phyloP scores from a whole-genome alignment of 495 filamentous ascomycete genomes.

The Penicillium egyptiacum region DNA sequence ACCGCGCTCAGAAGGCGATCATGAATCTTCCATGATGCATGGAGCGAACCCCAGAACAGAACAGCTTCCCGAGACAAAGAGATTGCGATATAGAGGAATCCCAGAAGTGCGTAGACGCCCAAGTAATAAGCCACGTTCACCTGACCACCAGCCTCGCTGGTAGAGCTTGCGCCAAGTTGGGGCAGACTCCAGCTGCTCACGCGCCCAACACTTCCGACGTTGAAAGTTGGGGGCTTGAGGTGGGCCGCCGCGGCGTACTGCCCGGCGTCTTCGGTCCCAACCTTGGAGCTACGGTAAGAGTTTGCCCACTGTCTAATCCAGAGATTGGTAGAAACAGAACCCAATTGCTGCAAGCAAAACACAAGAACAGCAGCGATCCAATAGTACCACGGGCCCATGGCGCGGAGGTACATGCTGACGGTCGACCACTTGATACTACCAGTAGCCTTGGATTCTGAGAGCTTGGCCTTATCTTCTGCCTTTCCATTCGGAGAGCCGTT shows the following conservation, averaged over 20 bases:
- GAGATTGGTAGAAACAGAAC: slow-evolving; percentile 79
- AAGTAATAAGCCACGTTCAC: slow-evolving; percentile 86
- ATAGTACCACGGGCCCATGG: slow-evolving; percentile 95
- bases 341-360: slow-evolving; percentile 79
- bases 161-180: slow-evolving; percentile 29
- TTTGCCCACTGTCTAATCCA: slow-evolving; percentile 95
- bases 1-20: slow-evolving; percentile 73
- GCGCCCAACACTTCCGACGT: slow-evolving; percentile 40
- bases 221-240: slow-evolving; percentile 45
- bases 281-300: slow-evolving; percentile 47
- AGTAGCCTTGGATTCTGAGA: slow-evolving; percentile 71
- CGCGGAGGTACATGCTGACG: slow-evolving; percentile 74
- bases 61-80: slow-evolving; percentile 79
- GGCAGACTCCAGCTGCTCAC: slow-evolving; percentile 32
- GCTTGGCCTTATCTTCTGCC: slow-evolving; percentile 50
- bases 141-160: slow-evolving; percentile 36
- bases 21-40: slow-evolving; percentile 85
- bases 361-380: slow-evolving; percentile 73
- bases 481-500: slow-evolving; percentile 38
- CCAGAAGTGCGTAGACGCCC: slow-evolving; percentile 75
- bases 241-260: slow-evolving; percentile 43
- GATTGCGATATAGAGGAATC: slow-evolving; percentile 66
- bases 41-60: slow-evolving; percentile 89
- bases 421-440: slow-evolving; percentile 86
- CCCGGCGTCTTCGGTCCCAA: slow-evolving; percentile 27